These are phyloP conservation scores for Magnusiomyces tetraspermus DNA, from an alignment of 1,139 yeast genomes.

Conservation along the genomic window DNA sequence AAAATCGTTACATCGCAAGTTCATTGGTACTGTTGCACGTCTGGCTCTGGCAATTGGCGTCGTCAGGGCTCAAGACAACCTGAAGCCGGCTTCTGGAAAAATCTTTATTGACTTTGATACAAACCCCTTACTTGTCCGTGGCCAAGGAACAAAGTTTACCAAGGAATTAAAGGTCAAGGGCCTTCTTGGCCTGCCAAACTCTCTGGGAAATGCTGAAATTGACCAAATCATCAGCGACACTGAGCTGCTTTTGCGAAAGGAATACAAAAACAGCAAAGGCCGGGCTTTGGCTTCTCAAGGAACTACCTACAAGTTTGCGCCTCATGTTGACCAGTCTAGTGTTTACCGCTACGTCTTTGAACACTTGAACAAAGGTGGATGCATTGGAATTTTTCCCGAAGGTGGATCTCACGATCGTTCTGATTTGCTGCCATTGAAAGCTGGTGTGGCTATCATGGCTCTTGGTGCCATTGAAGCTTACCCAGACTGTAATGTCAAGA, in stretches of 20 bases:
- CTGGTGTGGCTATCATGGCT: conserved; percentile 98
- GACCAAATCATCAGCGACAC: conserved; percentile 63
- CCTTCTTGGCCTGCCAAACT: conserved; percentile 59
- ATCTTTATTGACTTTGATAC: conserved; percentile 42
- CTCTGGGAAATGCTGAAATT: conserved; percentile 68
- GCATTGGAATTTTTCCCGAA: conserved; percentile 94
- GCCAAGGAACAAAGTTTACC: conserved; percentile 61
- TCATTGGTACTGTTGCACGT: conserved; percentile 69
- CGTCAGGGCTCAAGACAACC: conserved; percentile 79
- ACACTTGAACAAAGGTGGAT: conserved; percentile 68
- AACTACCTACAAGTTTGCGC: conserved; percentile 62
- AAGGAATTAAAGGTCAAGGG: conserved; percentile 59
- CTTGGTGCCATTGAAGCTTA: conserved; percentile 71
- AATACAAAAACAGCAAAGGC: conserved; percentile 50
- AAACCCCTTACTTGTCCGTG: conserved; percentile 43
- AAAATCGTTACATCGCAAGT: conserved; percentile 54
- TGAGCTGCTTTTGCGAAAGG: conserved; percentile 59
- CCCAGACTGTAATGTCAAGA: conserved; percentile 64
- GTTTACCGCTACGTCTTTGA: conserved; percentile 77
- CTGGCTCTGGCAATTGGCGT: conserved; percentile 82
- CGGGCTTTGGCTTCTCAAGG: conserved; percentile 37
- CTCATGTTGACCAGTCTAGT: conserved; percentile 70
- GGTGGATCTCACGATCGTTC: conserved; percentile 97
- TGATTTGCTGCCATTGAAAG: conserved; percentile 80
- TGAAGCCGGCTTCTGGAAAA: conserved; percentile 51